Conservation (phyloP, 345 rosid species). For the Aquilaria sinensis region DNA sequence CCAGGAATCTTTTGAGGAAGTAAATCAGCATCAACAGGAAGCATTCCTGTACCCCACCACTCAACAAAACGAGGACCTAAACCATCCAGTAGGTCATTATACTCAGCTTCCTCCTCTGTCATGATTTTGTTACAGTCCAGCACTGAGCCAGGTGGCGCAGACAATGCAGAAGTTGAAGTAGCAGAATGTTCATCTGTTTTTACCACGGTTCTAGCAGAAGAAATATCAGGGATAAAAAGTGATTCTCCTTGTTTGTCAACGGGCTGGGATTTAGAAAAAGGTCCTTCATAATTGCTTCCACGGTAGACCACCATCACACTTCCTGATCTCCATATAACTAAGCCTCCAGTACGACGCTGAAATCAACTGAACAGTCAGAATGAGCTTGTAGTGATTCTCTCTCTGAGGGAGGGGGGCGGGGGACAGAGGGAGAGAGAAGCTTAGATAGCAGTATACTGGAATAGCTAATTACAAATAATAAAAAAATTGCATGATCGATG, state of each 20-base stretch:
- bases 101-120: slow-evolving; percentile 86
- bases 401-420: no score
- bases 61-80: slow-evolving; percentile 91
- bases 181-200: slow-evolving; percentile 23
- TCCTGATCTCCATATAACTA: slow-evolving; percentile 97
- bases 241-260: slow-evolving; percentile 36
- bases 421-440: no score
- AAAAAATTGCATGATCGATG: no score
- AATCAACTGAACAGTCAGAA: slow-evolving; percentile 36
- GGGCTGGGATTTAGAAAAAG: slow-evolving; percentile 37
- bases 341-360: slow-evolving; percentile 97
- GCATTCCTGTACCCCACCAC: slow-evolving; percentile 99
- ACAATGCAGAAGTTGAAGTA: slow-evolving; percentile 27
- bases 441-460: no score
- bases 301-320: slow-evolving; percentile 95
- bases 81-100: slow-evolving; percentile 62
- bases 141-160: slow-evolving; percentile 29
- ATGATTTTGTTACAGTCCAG: slow-evolving; percentile 26
- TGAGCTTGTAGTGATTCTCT: neutral
- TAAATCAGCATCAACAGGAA: slow-evolving; percentile 93
- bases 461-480: no score
- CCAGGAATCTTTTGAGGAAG: slow-evolving; percentile 78
- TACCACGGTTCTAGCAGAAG: slow-evolving; percentile 35
- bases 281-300: slow-evolving; percentile 72
- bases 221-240: slow-evolving; percentile 68